Base-by-base conservation (phyloP, 1,284 basidiomycete genomes). In the Phylloboletellus chloephorus region DNA sequence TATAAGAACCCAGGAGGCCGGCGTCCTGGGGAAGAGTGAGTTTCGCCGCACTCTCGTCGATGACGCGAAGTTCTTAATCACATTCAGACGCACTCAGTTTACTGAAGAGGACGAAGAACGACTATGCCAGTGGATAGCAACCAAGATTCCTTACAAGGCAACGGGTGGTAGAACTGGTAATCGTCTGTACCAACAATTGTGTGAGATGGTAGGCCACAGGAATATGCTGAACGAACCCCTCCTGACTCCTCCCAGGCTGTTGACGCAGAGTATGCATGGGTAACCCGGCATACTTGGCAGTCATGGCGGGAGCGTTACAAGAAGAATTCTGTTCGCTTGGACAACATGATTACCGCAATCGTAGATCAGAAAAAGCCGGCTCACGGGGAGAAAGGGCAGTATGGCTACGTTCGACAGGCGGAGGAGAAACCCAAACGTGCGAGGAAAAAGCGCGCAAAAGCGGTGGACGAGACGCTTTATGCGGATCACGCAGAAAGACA, bases 301-400 rank as follows among this genome's bases (percentile, higher is more conserved):
- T 88, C 86, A 11, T 88, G 85, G 85, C 75, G 86, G 25, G 85
- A 88, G 56, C 72, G 86, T 20, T 88, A 88, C 65, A 88, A 88
- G 67, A 88, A 88, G 62, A 82, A 88, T 49, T 66, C 79, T 0
- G 56, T 65, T 1, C 74, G 82, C 7, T 71, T 88, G 31, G 83
- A 88, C 55, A 56, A 54, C 13, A 64, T 74, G 41, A 86, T 88
- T 37, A 62, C 74, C 3, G 64, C 66, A 11, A 77, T 86, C 9
- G 84, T 87, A 5, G 75, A 75, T 24, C 71, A 79, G 54, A 80
- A 75, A 57, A 82, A 78, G 50, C 78, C 79, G 2, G 60, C 64
- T 2, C 72, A 69, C 11, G 81, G 81, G 16, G 82, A 83, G 58
- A 82, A 84, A 53, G 83, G 82, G 0, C 83, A 85, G 48, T 84